Evolutionary conservation across 495 filamentous ascomycete genomes (phyloP), one percentile per base, ranked within the genome.

Genomic region (Tricharina praecox): DNA sequence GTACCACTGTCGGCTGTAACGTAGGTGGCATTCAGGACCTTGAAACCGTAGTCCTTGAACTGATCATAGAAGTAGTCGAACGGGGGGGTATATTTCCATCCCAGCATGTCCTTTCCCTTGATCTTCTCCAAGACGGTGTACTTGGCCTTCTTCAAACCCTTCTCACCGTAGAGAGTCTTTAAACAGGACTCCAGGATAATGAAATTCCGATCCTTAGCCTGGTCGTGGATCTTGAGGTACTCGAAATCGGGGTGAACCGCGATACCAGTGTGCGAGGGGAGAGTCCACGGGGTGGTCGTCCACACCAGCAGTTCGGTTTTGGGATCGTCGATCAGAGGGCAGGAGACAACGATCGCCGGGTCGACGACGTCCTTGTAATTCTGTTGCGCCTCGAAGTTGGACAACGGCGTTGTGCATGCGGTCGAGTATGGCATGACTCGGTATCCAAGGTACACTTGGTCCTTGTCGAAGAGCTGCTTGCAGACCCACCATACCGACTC

Each of bases 271-370:
- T 97, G 79, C 18, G 83, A 86, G 18, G 92, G 90, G 20, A 95
- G 65, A 3, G 88, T 96, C 90, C 90, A 97, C 0, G 92, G 90
- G 2, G 92, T 97, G 3, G 90, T 97, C 1, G 92, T 96, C 85
- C 86, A 94, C 19, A 83, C 84, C 34, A 96, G 70, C 30, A 93
- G 68, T 45, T 67, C 73, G 2, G 85, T 93, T 43, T 79, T 66
- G 1, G 82, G 76, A 46, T 85, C 82, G 26, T 77, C 69, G 23
- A 85, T 49, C 2, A 96, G 68, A 2, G 88, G 88, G 61, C 94
- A 96, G 2, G 79, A 75, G 3, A 94, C 79, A 9, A 94, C 82
- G 32, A 94, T 68, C n/a, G 88, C 85, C 16, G 88, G 87, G 55
- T 96, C 88, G 52, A 85, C 83, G 3, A 83, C 76, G 61, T 94